These are phyloP conservation scores for Lactarius sp. DNA, from an alignment of 768 basidiomycete genomes.

Conservation along the genomic window DNA sequence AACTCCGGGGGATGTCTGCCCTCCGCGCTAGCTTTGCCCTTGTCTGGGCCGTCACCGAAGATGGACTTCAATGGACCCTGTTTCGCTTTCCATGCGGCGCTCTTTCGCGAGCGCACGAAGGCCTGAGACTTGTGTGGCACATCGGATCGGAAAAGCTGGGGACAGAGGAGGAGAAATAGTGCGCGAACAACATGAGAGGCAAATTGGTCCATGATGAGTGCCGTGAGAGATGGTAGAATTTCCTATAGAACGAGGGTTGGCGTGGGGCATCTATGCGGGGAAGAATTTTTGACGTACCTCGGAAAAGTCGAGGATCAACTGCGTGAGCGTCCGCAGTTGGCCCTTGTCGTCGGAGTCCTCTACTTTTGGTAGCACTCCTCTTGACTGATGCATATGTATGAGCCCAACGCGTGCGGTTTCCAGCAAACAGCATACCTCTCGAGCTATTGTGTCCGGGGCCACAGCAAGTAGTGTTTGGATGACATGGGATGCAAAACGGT, in stretches of 20 bases:
- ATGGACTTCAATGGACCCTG: conserved; percentile 81
- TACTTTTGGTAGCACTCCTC: conserved; percentile 48
- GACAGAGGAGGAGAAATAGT: conserved; percentile 71
- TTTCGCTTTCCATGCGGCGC: conserved; percentile 72
- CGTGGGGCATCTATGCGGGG: neutral
- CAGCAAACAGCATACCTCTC: conserved; percentile 50
- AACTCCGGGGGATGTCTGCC: conserved; percentile 42
- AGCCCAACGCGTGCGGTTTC: neutral
- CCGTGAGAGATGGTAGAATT: conserved; percentile 55
- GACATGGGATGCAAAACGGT: conserved; percentile 94
- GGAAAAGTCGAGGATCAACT: conserved; percentile 59
- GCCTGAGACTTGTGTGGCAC: conserved; percentile 34
- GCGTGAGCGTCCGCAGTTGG: conserved; percentile 61
- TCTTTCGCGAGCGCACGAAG: conserved; percentile 77
- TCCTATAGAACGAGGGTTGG: conserved; percentile 44
- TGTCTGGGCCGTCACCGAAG: conserved; percentile 44
- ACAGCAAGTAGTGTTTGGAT: conserved; percentile 83
- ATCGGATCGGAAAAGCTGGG: conserved; percentile 43
- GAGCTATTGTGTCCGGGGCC: conserved; percentile 53
- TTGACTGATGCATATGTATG: conserved; percentile 37
- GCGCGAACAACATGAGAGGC: conserved; percentile 88
- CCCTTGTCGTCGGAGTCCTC: conserved; percentile 47
- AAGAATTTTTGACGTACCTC: conserved; percentile 41
- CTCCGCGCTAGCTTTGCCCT: conserved; percentile 27
- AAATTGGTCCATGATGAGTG: conserved; percentile 77